A percentile compares a stretch with the other conserved stretches of the same genome.
Conservation (phyloP, 2,329 filamentous ascomycete species). For the Alternaria ethzedia region DNA sequence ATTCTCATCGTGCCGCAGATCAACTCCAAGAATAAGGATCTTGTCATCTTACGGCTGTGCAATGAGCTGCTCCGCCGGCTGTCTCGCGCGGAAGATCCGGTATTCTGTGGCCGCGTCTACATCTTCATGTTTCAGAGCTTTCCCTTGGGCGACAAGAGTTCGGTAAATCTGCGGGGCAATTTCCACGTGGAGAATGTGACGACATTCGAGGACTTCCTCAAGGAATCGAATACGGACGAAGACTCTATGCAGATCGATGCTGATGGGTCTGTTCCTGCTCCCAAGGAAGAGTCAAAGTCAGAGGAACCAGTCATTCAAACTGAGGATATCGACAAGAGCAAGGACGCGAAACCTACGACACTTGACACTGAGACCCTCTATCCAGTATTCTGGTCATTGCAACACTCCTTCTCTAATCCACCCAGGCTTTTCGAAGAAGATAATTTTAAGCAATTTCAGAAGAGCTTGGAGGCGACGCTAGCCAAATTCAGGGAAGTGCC, state of each 20-base stretch:
- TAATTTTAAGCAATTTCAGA: slow-evolving; percentile 71
- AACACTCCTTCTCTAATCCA: slow-evolving; percentile 90
- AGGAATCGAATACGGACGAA: slow-evolving; percentile 43
- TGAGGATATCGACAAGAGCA: slow-evolving; percentile 54
- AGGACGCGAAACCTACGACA: slow-evolving; percentile 55
- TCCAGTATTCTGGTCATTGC: slow-evolving; percentile 90
- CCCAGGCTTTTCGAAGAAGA: slow-evolving; percentile 76
- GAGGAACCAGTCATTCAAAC: slow-evolving; percentile 40
- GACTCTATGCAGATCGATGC: slow-evolving; percentile 73
- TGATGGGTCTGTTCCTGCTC: slow-evolving; percentile 38
- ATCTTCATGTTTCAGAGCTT: slow-evolving; percentile 99
- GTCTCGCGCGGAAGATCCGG: slow-evolving; percentile 94
- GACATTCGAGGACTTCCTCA: slow-evolving; percentile 70
- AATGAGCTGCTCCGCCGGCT: slow-evolving; percentile 93
- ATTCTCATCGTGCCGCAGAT: slow-evolving; percentile 39
- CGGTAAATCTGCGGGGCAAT: slow-evolving; percentile 93
- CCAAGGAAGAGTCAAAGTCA: slow-evolving; percentile 49
- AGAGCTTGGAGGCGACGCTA: slow-evolving; percentile 67
- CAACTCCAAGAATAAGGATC: slow-evolving; percentile 68
- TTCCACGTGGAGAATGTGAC: slow-evolving; percentile 97
- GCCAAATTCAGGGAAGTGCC: slow-evolving; percentile 76
- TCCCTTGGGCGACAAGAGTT: slow-evolving; percentile 93
- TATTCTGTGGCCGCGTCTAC: slow-evolving; percentile 96
- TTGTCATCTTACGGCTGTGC: slow-evolving; percentile 90
- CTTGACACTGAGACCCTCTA: slow-evolving; percentile 78